Evolutionary conservation across 2,329 filamentous ascomycete species (phyloP).

Genomic region (Aureobasidium uvarum): DNA sequence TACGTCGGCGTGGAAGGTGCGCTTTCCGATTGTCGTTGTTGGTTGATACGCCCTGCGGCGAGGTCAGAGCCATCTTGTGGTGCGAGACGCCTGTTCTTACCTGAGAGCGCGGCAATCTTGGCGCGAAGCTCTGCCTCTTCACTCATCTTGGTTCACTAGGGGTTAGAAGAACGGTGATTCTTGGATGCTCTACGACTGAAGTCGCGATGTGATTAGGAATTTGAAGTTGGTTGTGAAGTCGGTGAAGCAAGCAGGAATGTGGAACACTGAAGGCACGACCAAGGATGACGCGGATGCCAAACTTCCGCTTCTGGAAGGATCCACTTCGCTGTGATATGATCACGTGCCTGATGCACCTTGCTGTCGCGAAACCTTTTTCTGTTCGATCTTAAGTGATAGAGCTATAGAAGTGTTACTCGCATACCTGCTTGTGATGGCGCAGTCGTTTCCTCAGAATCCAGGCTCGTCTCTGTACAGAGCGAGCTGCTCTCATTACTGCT

Average conservation of each 20-base stretch:
- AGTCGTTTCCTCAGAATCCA: not conserved
- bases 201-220: not conserved
- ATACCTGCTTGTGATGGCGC: not conserved
- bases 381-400: not conserved
- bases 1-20: not conserved
- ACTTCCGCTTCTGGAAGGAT: slow-evolving; percentile 18
- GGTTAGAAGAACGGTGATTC: not conserved
- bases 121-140: slow-evolving; percentile 30
- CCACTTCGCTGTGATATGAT: not conserved
- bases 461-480: not conserved
- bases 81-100: slow-evolving; percentile 1
- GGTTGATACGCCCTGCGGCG: slow-evolving; percentile 28
- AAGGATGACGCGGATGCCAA: not conserved
- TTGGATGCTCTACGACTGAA: not conserved
- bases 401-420: not conserved
- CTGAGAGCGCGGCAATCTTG: slow-evolving; percentile 29
- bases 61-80: not conserved
- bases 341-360: not conserved
- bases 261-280: not conserved
- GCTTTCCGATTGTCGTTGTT: slow-evolving; percentile 26
- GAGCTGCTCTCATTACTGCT: not conserved
- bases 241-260: not conserved
- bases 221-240: not conserved
- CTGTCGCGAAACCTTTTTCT: not conserved
- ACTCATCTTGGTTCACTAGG: slow-evolving; percentile 22